These are phyloP conservation scores for Vigna unguiculata DNA, from an alignment of 306 rosid species.

Conservation along the genomic window DNA sequence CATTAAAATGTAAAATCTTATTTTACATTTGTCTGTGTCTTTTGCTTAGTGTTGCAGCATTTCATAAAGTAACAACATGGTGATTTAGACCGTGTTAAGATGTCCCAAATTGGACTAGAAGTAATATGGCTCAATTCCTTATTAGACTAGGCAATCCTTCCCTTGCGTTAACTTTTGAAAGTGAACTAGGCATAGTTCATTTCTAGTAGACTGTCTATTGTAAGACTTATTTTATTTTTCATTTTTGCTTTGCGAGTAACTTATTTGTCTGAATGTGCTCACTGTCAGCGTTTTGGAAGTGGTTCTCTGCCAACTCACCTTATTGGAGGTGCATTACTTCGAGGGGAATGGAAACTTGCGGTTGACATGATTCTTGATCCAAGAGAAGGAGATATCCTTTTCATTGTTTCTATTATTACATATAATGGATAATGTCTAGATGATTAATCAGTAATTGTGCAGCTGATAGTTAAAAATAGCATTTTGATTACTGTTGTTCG, in stretches of 20 bases:
- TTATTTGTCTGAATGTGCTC: conserved; percentile 46
- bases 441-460: conserved; percentile 44
- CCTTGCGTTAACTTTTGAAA: background rate
- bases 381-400: conserved; percentile 99
- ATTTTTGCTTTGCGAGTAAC: conserved; percentile 31
- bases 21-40: conserved; percentile 13
- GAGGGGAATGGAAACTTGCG: conserved; percentile 89
- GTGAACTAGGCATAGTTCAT: background rate
- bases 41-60: background rate
- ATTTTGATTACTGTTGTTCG: conserved; percentile 45
- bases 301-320: conserved; percentile 92
- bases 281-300: conserved; percentile 90
- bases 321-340: conserved; percentile 80
- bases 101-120: background rate
- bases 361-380: conserved; percentile 94
- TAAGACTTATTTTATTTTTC: conserved; percentile 3
- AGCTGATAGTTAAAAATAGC: conserved; percentile 36
- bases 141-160: background rate
- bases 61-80: conserved; percentile 6
- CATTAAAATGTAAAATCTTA: conserved; percentile 12
- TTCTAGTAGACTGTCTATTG: background rate
- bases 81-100: conserved; percentile 18
- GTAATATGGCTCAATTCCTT: background rate
- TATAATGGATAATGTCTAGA: conserved; percentile 28
- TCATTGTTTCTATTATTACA: conserved; percentile 34